A percentile compares a stretch with the other conserved stretches of the same genome.
Evolutionary conservation across 2,329 filamentous ascomycete species (phyloP).

Genomic region (Penicillium glabrum): DNA sequence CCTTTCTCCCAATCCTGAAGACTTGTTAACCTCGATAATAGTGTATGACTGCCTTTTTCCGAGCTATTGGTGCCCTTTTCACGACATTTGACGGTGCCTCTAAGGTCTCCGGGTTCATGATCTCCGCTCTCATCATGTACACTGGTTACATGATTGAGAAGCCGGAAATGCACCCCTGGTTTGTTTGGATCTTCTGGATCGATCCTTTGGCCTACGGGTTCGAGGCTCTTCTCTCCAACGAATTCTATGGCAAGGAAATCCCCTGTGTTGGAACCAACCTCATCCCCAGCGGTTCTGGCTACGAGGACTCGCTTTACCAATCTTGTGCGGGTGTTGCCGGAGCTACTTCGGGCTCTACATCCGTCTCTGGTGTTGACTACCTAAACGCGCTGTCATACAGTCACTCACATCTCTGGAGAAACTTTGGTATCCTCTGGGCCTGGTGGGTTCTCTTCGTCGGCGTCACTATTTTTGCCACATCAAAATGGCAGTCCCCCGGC

Average conservation of each 20-base stretch:
- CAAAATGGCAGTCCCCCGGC: slow-evolving; percentile 55
- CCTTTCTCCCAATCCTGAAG: not conserved
- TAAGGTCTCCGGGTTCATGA: slow-evolving; percentile 49
- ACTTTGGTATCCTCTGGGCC: slow-evolving; percentile 63
- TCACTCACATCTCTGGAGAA: slow-evolving; percentile 57
- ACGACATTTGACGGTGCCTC: slow-evolving; percentile 59
- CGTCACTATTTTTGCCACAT: slow-evolving; percentile 60
- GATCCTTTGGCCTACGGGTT: slow-evolving; percentile 41
- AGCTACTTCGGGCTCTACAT: slow-evolving; percentile 49
- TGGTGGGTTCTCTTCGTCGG: slow-evolving; percentile 62
- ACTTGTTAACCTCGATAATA: slow-evolving; percentile 10
- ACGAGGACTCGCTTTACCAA: slow-evolving; percentile 23
- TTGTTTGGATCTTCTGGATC: slow-evolving; percentile 48
- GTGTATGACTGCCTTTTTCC: slow-evolving; percentile 61
- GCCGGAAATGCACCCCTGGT: slow-evolving; percentile 54
- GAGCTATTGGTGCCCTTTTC: slow-evolving; percentile 57
- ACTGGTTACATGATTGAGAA: slow-evolving; percentile 47
- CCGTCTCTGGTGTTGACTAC: slow-evolving; percentile 60
- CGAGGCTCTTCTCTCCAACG: slow-evolving; percentile 38
- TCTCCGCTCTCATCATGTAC: slow-evolving; percentile 40
- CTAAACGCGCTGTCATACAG: slow-evolving; percentile 56
- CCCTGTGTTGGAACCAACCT: slow-evolving; percentile 38
- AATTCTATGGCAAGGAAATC: slow-evolving; percentile 37
- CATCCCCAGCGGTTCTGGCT: slow-evolving; percentile 36
- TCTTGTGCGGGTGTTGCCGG: slow-evolving; percentile 57